phyloP scores from a whole-genome alignment of 306 rosid genomes.

The Castanea crenata region DNA sequence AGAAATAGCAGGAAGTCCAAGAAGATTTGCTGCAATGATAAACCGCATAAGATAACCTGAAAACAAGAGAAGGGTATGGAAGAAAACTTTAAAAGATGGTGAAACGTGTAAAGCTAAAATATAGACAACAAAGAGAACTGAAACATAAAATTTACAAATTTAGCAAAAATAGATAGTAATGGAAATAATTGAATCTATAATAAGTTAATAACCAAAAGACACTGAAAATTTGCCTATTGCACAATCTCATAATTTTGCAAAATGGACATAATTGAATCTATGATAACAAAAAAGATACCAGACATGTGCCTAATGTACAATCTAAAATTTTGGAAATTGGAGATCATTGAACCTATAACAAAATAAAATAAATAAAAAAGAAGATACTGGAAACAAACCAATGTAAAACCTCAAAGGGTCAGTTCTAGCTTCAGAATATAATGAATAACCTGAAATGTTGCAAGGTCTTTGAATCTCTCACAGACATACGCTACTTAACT shows the following conservation, averaged over 20 bases:
- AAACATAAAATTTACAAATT: neutral
- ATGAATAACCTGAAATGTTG: neutral
- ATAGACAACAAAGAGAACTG: neutral
- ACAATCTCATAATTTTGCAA: neutral
- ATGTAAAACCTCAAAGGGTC: neutral
- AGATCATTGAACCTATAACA: conserved; percentile 2
- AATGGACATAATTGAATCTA: neutral
- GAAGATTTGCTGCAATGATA: conserved; percentile 63
- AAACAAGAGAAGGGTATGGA: conserved; percentile 11
- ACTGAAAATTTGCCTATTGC: no score
- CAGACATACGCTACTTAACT: neutral
- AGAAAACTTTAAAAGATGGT: conserved; percentile 3
- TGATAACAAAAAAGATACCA: neutral
- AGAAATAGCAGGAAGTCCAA: conserved; percentile 92
- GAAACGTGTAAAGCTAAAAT: conserved; percentile 8
- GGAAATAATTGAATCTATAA: no score
- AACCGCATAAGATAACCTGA: conserved; percentile 87
- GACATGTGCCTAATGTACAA: neutral
- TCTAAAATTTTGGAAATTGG: conserved; percentile 1
- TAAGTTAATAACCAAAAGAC: no score
- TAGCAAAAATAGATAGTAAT: neutral
- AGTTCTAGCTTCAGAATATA: conserved; percentile 19
- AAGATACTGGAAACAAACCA: no score
- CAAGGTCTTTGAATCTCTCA: neutral
- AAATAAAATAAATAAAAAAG: neutral